Percentiles rank a stretch among this genome's conserved stretches.
Conservation (phyloP, 345 rosid species). For the Viola odorata region DNA sequence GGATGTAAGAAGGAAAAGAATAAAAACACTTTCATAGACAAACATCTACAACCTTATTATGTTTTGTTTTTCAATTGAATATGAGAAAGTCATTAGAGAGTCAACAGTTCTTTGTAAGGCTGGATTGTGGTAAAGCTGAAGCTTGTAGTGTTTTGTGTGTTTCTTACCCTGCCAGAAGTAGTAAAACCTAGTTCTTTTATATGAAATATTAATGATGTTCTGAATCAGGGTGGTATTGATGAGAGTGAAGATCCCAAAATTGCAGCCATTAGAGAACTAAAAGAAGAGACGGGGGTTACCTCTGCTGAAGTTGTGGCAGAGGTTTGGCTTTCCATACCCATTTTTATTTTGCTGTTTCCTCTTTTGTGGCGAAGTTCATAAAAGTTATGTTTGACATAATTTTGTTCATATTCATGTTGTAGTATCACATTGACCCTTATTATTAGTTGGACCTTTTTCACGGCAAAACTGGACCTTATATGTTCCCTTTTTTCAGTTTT, state of each 20-base stretch:
- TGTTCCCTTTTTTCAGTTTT: not conserved
- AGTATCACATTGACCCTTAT: not conserved
- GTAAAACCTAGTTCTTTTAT: not conserved
- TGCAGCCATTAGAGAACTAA: constrained; percentile 83
- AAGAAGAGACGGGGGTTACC: constrained; percentile 83
- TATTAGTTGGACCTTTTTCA: not conserved
- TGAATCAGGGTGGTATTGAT: constrained; percentile 77
- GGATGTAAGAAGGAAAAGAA: too few species aligned
- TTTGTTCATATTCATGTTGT: not conserved
- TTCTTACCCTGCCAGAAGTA: too few species aligned
- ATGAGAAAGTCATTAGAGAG: too few species aligned
- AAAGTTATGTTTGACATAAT: not conserved
- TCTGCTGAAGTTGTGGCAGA: constrained; percentile 77
- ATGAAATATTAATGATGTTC: not conserved
- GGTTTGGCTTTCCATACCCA: constrained; percentile 40
- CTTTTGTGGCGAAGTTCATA: not conserved
- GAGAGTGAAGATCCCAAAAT: constrained; percentile 78
- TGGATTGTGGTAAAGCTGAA: too few species aligned
- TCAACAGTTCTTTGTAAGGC: too few species aligned
- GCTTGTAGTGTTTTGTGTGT: too few species aligned
- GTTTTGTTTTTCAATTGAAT: too few species aligned
- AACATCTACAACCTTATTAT: too few species aligned
- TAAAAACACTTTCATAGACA: too few species aligned
- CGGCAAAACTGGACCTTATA: not conserved
- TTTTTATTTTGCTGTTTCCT: constrained; percentile 1